phyloP scores from a whole-genome alignment of 2,329 filamentous ascomycete species.

The Tolypocladium ovalisporum region DNA sequence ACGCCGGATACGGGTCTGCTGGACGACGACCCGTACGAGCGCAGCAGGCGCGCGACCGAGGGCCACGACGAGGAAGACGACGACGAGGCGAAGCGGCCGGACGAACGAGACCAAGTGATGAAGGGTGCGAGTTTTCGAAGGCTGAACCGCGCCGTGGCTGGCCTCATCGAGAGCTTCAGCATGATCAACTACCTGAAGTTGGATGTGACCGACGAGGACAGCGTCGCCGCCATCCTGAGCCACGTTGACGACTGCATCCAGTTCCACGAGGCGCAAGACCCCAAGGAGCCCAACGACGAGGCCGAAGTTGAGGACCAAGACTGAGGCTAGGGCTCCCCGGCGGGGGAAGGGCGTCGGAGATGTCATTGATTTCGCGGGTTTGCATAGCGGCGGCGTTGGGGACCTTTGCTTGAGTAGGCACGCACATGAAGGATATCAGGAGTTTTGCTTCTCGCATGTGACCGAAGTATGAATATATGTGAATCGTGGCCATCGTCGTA shows the following conservation, averaged over 20 bases:
- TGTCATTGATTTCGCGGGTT: not conserved
- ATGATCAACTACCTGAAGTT: conserved; percentile 94
- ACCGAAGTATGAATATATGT: not conserved
- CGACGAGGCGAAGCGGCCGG: conserved; percentile 47
- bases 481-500: not conserved
- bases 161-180: conserved; percentile 92
- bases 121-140: conserved; percentile 70
- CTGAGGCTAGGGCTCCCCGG: conserved; percentile 15
- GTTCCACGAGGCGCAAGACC: conserved; percentile 87
- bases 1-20: conserved; percentile 76
- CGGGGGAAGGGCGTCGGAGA: not conserved
- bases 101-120: conserved; percentile 61
- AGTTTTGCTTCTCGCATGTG: not conserved
- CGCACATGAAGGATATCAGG: not conserved
- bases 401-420: not conserved
- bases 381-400: conserved; percentile 34
- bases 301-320: conserved; percentile 31
- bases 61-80: conserved; percentile 36
- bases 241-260: conserved; percentile 93
- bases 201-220: conserved; percentile 85
- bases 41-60: conserved; percentile 25
- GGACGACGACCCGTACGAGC: conserved; percentile 62
- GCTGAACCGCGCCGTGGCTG: conserved; percentile 78
- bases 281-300: conserved; percentile 64
- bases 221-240: conserved; percentile 71